Percentiles rank a stretch among this genome's conserved stretches.
These are phyloP conservation scores for Raddia distichophylla DNA, from an alignment of 176 grass and related monocot genomes.

Conservation along the genomic window DNA sequence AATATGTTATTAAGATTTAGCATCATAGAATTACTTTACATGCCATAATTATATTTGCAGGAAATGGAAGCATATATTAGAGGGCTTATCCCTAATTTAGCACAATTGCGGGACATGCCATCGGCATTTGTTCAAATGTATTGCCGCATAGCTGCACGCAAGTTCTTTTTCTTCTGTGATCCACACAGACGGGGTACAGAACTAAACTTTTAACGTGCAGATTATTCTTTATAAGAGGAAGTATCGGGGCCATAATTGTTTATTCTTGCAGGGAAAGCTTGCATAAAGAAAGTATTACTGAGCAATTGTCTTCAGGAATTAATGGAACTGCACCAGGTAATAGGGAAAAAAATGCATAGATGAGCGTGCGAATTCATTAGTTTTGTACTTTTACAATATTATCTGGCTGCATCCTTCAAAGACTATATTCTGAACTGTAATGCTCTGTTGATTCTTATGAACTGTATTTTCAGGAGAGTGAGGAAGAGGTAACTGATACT, in stretches of 20 bases:
- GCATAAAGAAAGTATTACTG: constrained; percentile 97
- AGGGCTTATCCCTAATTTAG: constrained; percentile 96
- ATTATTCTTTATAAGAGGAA: background rate
- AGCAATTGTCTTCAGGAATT: constrained; percentile 99
- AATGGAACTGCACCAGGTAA: constrained; percentile 98
- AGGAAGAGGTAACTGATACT: constrained; percentile 93
- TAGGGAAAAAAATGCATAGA: background rate
- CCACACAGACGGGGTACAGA: constrained; percentile 80
- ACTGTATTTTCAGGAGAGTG: constrained; percentile 77
- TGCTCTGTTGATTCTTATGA: constrained; percentile 22
- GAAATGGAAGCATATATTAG: constrained; percentile 99
- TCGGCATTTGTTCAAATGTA: constrained; percentile 96
- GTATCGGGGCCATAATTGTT: background rate
- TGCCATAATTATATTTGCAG: constrained; percentile 51
- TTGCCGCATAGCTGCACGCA: constrained; percentile 97
- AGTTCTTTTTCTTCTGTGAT: constrained; percentile 99
- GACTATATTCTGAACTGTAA: background rate
- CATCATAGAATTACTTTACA: constrained; percentile 23
- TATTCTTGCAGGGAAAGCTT: constrained; percentile 81
- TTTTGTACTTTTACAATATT: background rate
- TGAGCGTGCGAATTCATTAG: background rate
- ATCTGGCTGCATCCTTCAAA: background rate
- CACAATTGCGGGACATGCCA: constrained; percentile 93
- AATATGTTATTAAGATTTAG: constrained; percentile 17
- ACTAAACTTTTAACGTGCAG: constrained; percentile 7